A percentile compares a stretch with the other conserved stretches of the same genome.
Evolutionary conservation across 345 rosid genomes (phyloP).

Genomic region (Sisymbrium altissimum): DNA sequence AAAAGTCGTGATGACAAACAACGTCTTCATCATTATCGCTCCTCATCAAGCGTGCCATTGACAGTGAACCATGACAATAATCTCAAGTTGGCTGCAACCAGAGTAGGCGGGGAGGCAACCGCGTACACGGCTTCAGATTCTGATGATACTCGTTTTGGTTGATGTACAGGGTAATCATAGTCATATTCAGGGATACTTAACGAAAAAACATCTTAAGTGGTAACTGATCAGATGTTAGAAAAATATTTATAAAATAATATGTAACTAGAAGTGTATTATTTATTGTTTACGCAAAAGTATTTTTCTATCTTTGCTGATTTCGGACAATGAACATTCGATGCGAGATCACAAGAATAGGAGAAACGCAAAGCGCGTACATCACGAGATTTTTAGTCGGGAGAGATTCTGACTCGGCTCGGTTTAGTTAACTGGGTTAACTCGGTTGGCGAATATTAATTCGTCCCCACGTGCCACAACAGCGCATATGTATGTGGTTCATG

Average conservation of each 20-base stretch:
- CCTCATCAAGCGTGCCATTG: conserved; percentile 28
- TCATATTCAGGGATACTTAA: neutral
- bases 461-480: neutral
- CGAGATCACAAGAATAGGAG: neutral
- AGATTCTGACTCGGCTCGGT: neutral
- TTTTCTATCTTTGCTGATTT: neutral
- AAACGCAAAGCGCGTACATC: neutral
- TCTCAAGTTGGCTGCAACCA: neutral
- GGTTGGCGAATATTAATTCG: neutral
- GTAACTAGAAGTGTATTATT: no score
- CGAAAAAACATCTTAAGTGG: neutral
- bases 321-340: neutral
- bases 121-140: conserved; percentile 2
- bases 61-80: neutral
- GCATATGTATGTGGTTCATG: no score
- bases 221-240: neutral
- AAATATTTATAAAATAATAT: neutral
- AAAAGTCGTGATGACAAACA: conserved; percentile 13
- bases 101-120: no score
- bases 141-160: neutral
- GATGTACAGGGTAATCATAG: neutral
- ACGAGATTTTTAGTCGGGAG: neutral
- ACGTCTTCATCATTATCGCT: neutral
- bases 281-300: no score
- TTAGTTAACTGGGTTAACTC: neutral